Evolutionary conservation across 176 grass and related monocot genomes (phyloP), one percentile per base, ranked within the genome.

Genomic region (Aegilops speltoides): DNA sequence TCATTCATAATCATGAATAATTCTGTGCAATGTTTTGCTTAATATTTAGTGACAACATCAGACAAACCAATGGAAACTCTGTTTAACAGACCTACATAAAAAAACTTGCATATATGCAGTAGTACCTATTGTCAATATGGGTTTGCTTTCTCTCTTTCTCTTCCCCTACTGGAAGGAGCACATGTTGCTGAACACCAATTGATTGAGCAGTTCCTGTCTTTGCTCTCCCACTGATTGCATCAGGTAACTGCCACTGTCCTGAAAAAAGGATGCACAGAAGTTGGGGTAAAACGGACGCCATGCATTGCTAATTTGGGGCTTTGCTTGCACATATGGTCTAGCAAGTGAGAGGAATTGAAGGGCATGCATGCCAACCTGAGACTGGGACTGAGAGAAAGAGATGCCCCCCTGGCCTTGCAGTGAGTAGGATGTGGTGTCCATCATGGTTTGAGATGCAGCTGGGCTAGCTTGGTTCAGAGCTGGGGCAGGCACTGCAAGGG

Each of bases 161-260:
- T 86, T 61, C 73, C 68, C 88, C 90, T 95, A 95, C 78, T 92
- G 90, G 89, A 97, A 97, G 84, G 90, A 91, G 86, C 87, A 89
- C 86, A 89, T 86, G 86, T 91, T 89, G 68, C 87, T 92, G 85
- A 93, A 97, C 77, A 88, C 84, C 70, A 97, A 28, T 85, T 94
- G 88, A 86, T 93, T 88, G 82, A 95, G 89, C 34, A 91, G 82
- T 54, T 86, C 90, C n/a, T 89, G 95, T 87, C 85, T 95, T 89
- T 88, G 89, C 61, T 91, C 90, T 52, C 86, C 89, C 63, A 81
- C 89, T 86, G 83, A 46, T 89, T 95, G 95, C 90, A 91, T 87
- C 25, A 89, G 73, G 85, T 94, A 89, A 81, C 83, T 91, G 50
- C 78, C 84, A 83, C 68, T 87, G 56, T 91, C 95, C 92, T 94